phyloP scores from a whole-genome alignment of 805 yeast genomes.

The Isabelozyma pseudorhagii region DNA sequence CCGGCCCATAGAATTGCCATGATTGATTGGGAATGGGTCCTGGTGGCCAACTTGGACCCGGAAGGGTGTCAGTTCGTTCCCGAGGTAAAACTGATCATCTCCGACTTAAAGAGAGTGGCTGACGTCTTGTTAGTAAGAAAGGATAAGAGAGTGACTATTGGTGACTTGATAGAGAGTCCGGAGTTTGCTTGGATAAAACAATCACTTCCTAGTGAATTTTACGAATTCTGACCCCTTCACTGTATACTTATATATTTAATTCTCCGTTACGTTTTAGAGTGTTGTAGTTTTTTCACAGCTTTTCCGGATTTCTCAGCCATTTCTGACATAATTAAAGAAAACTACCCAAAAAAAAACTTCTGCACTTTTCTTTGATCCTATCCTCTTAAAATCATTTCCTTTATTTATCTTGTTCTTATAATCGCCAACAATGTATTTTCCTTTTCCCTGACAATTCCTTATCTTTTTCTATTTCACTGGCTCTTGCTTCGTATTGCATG shows the following conservation, averaged over 20 bases:
- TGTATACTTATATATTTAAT: too few species aligned
- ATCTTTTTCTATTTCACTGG: too few species aligned
- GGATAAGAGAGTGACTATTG: slow-evolving; percentile 25
- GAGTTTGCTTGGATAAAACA: slow-evolving; percentile 24
- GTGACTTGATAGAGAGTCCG: slow-evolving; percentile 10
- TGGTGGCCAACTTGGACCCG: slow-evolving; percentile 19
- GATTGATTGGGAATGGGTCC: slow-evolving; percentile 87
- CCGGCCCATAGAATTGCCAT: slow-evolving; percentile 89
- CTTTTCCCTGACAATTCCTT: too few species aligned
- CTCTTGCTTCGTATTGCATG: too few species aligned
- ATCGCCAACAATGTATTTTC: too few species aligned
- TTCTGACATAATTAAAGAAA: too few species aligned
- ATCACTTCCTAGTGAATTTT: slow-evolving; percentile 10
- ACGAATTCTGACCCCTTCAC: neutral
- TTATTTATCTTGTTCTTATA: too few species aligned
- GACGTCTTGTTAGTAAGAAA: slow-evolving; percentile 36
- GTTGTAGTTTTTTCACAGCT: too few species aligned
- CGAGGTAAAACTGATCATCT: slow-evolving; percentile 15
- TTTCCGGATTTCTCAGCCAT: too few species aligned
- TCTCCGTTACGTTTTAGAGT: neutral
- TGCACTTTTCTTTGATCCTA: too few species aligned
- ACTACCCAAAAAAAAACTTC: too few species aligned
- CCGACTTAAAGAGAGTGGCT: slow-evolving; percentile 23
- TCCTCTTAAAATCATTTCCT: too few species aligned
- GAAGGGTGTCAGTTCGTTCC: slow-evolving; percentile 4